Conservation (phyloP, 2,329 filamentous ascomycete genomes). For the Atkinsonella hypoxylon region DNA sequence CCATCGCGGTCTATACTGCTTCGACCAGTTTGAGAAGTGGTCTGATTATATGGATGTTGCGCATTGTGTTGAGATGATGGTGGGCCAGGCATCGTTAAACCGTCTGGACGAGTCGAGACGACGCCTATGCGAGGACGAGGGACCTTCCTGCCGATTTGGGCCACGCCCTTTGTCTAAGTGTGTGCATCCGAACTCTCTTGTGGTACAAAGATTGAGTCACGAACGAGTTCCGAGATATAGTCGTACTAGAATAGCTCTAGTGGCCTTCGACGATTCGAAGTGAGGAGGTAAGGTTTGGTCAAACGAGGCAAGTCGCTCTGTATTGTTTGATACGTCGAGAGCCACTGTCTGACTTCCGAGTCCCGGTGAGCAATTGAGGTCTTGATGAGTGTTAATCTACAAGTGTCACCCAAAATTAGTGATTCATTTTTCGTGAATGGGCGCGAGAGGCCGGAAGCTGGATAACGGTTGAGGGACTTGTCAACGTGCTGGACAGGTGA, state of each 20-base stretch:
- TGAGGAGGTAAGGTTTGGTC: background rate
- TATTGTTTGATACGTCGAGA: background rate
- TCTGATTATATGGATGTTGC: slow-evolving; percentile 21
- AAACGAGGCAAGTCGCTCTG: background rate
- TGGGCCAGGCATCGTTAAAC: slow-evolving; percentile 20
- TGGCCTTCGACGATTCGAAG: slow-evolving; percentile 1
- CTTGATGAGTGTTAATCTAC: too few species aligned
- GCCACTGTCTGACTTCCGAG: too few species aligned
- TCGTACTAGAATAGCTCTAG: background rate
- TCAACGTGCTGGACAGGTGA: background rate
- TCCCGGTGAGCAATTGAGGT: too few species aligned
- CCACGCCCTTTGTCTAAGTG: slow-evolving; percentile 23
- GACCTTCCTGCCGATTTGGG: slow-evolving; percentile 26
- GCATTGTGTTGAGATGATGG: slow-evolving; percentile 23
- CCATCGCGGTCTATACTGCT: slow-evolving; percentile 46
- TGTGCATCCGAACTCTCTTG: slow-evolving; percentile 24
- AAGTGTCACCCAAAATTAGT: background rate
- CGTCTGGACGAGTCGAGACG: slow-evolving; percentile 20
- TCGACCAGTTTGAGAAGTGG: slow-evolving; percentile 18
- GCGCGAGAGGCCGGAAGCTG: background rate
- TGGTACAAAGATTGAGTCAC: background rate
- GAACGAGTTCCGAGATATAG: background rate
- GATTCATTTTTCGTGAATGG: background rate
- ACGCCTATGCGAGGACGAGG: slow-evolving; percentile 21
- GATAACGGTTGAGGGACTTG: background rate